Conservation (phyloP, 2,329 filamentous ascomycete genomes). For the Fusarium oligoseptatum region DNA sequence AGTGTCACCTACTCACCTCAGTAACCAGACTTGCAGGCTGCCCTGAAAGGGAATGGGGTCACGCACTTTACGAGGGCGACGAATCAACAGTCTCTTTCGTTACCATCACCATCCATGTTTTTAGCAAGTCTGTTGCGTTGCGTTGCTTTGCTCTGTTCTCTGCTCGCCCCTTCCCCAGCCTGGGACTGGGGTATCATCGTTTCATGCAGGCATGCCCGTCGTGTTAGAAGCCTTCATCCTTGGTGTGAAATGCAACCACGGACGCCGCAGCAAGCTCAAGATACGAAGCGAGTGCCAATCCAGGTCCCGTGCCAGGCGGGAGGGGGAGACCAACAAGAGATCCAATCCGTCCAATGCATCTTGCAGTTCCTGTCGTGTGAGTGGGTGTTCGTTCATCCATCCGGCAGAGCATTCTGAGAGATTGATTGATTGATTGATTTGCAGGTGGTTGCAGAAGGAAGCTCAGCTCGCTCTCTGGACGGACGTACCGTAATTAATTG, state of each 20-base stretch:
- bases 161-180: background rate
- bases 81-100: background rate
- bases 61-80: background rate
- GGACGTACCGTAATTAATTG: background rate
- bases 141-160: background rate
- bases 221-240: constrained; percentile 3
- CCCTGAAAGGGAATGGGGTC: constrained; percentile 9
- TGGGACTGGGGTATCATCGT: constrained; percentile 5
- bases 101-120: background rate
- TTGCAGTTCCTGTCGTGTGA: background rate
- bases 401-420: background rate
- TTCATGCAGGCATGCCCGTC: constrained; percentile 14
- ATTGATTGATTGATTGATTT: background rate
- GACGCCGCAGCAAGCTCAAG: background rate
- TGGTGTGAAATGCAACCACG: background rate
- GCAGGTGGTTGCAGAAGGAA: background rate
- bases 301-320: constrained; percentile 5
- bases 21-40: background rate
- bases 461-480: background rate
- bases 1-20: constrained; percentile 6
- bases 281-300: constrained; percentile 6
- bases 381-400: background rate
- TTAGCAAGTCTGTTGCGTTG: background rate
- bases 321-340: background rate
- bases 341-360: constrained; percentile 3